phyloP scores from a whole-genome alignment of 1,139 yeast species.

The Wickerhamomyces sp. region DNA sequence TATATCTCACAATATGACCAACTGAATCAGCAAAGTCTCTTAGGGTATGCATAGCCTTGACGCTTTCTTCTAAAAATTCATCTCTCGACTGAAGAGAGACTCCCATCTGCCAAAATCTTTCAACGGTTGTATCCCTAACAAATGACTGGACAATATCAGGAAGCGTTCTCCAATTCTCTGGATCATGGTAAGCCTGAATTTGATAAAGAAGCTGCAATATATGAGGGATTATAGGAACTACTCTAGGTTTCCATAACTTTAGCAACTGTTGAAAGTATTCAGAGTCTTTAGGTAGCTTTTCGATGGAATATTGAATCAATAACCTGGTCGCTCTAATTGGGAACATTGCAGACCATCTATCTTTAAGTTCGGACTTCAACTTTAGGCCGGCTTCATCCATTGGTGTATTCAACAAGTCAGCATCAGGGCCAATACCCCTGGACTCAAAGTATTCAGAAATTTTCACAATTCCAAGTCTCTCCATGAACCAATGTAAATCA shows the following conservation, averaged over 20 bases:
- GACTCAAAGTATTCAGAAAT: conserved; percentile 87
- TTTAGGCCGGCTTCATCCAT: conserved; percentile 90
- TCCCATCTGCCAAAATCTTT: conserved; percentile 98
- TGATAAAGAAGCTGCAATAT: conserved; percentile 82
- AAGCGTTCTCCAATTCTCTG: conserved; percentile 81
- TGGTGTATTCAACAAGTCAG: conserved; percentile 68
- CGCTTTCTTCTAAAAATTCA: conserved; percentile 90
- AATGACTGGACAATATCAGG: conserved; percentile 90
- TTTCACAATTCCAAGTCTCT: conserved; percentile 87
- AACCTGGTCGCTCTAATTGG: conserved; percentile 95
- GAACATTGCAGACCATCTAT: conserved; percentile 90
- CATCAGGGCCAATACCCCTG: conserved; percentile 72
- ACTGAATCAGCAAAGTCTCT: conserved; percentile 97
- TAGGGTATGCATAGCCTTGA: conserved; percentile 86
- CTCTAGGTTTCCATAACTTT: conserved; percentile 86
- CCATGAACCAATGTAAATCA: conserved; percentile 97
- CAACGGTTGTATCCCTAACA: conserved; percentile 82
- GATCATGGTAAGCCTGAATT: conserved; percentile 91
- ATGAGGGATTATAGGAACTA: conserved; percentile 88
- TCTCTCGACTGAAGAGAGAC: conserved; percentile 92
- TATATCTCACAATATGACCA: conserved; percentile 93
- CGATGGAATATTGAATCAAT: conserved; percentile 92
- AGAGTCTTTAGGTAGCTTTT: conserved; percentile 74
- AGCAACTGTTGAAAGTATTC: conserved; percentile 70
- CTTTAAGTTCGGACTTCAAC: conserved; percentile 72